These are phyloP conservation scores for Podila verticillata DNA, from an alignment of 192 early-diverging fungal genomes.

Conservation along the genomic window DNA sequence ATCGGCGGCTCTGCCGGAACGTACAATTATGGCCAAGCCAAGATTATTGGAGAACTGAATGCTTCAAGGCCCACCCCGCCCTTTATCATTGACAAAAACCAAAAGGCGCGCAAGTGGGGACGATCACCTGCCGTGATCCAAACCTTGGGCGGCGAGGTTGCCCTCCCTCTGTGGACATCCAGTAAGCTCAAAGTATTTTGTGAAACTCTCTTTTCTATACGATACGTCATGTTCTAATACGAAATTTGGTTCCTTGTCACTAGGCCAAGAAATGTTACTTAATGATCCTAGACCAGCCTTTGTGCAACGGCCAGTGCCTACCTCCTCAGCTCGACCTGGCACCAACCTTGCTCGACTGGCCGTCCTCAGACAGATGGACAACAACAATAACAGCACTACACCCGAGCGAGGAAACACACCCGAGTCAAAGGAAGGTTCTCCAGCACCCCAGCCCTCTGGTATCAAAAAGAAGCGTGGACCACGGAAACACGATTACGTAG, in stretches of 20 bases:
- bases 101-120: constrained; percentile 42
- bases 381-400: constrained; percentile 14
- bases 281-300: constrained; percentile 36
- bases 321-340: constrained; percentile 4
- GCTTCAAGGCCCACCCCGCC: constrained; percentile 2
- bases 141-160: constrained; percentile 35
- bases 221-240: background rate
- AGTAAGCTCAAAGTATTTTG: constrained; percentile 6
- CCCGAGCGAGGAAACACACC: constrained; percentile 50
- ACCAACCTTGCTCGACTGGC: constrained; percentile 34
- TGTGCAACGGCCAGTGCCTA: constrained; percentile 16
- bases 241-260: background rate
- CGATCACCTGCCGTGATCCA: constrained; percentile 16
- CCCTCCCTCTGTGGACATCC: constrained; percentile 40
- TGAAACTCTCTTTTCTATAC: too few species aligned
- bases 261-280: constrained; percentile 50
- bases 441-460: constrained; percentile 10
- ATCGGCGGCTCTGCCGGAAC: background rate
- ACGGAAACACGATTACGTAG: background rate
- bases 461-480: constrained; percentile 26
- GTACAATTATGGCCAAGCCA: background rate
- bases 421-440: constrained; percentile 31
- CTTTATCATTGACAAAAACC: constrained; percentile 38
- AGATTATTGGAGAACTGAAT: constrained; percentile 15
- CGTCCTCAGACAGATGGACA: constrained; percentile 30